Base-by-base conservation (phyloP, 345 rosid species). In the Mercurialis annua region DNA sequence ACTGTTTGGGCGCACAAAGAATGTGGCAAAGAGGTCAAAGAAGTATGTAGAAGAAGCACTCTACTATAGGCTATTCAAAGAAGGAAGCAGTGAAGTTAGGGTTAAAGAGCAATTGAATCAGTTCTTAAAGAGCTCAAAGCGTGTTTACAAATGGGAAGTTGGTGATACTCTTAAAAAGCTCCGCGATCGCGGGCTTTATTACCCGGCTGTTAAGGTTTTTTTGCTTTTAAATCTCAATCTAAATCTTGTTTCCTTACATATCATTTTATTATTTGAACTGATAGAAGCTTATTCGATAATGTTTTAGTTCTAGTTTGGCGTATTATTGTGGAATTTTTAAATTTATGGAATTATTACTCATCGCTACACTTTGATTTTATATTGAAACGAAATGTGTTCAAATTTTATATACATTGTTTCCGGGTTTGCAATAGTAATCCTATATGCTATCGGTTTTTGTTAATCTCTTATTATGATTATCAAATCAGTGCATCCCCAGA, bases 91-190 rank as follows among this genome's bases (percentile, higher is more conserved):
- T 10, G 96, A 91, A 77, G 63, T 75, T 14, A 84, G 71, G 58
- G 87, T 94, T 54, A 83, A 87, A 9, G 87, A 83, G 47, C 90
- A 89, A 68, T 76, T 94, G 67, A 94, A 89, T 67, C 81, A 68
- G 65, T 89, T 94, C 83, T 79, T 94, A 74, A 91, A 83, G 72
- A 81, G 91, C 84, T 80, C 85, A 60, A 94, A 91, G 73, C 90
- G 87, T 60, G 98, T 83, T 23, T 94, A 73, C 82, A 94, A 94
- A 84, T 94, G 99, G 99, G 99, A 94, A 72, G 92, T 88, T 2
- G 96, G 90, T 17, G 86, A 86, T 66, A 89, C 99, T 26, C 71
- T 91, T 73, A 87, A 79, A 81, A 91, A 87, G 78, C 97, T 94
- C 67, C 91, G 99, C 46, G 67, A 62, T 65, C 92, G 90, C 62